Percentiles rank a stretch among this genome's conserved stretches.
Evolutionary conservation across 306 rosid species (phyloP).

Genomic region (Glycine latifolia): DNA sequence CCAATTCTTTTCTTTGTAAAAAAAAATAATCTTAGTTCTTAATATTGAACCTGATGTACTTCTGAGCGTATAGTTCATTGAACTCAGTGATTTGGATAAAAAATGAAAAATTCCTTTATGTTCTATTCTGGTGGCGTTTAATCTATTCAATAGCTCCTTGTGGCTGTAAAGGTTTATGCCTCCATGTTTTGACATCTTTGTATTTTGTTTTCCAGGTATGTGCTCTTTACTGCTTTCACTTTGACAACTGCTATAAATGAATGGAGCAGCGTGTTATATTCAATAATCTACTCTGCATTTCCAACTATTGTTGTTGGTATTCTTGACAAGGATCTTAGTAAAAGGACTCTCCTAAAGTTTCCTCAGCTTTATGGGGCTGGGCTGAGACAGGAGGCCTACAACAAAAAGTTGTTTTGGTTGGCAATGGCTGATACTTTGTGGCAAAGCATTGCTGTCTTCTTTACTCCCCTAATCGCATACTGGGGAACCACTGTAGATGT

Average conservation of each 20-base stretch:
- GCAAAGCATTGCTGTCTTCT: constrained; percentile 88
- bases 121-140: neutral
- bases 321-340: constrained; percentile 94
- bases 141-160: neutral
- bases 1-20: neutral
- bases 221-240: constrained; percentile 72
- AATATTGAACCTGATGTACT: constrained; percentile 1
- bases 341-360: constrained; percentile 69
- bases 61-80: constrained; percentile 12
- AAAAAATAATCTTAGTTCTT: neutral
- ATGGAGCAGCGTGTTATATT: constrained; percentile 89
- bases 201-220: constrained; percentile 67
- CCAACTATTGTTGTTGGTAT: constrained; percentile 92
- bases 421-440: constrained; percentile 83
- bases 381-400: constrained; percentile 85
- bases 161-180: constrained; percentile 6
- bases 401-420: constrained; percentile 79
- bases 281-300: constrained; percentile 75
- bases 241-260: constrained; percentile 89
- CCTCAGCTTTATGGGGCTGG: constrained; percentile 96
- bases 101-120: neutral
- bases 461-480: constrained; percentile 73
- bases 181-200: constrained; percentile 28
- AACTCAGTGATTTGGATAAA: constrained; percentile 3
- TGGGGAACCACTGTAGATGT: constrained; percentile 71